phyloP scores from a whole-genome alignment of 441 rosid species.

The Populus hybrid region DNA sequence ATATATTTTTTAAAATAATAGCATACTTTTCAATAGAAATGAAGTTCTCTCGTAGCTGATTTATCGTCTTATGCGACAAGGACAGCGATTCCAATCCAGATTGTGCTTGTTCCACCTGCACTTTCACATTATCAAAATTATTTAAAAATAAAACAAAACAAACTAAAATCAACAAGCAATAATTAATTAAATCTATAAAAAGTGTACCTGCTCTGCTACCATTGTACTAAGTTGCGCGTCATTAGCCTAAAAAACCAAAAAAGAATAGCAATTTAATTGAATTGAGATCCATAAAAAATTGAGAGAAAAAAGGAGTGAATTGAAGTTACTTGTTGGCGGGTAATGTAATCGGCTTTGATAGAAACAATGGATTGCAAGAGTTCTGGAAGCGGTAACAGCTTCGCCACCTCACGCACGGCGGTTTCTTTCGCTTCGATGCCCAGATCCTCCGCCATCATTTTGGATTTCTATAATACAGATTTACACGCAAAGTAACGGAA shows the following conservation, averaged over 20 bases:
- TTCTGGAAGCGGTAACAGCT: conserved; percentile 85
- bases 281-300: background rate
- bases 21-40: conserved; percentile 76
- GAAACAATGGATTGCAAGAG: conserved; percentile 80
- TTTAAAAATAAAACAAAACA: background rate
- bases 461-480: background rate
- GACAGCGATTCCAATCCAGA: conserved; percentile 75
- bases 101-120: conserved; percentile 92
- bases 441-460: conserved; percentile 90
- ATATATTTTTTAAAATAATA: conserved; percentile 7
- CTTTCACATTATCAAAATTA: background rate
- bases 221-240: conserved; percentile 99
- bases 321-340: conserved; percentile 81
- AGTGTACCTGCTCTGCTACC: conserved; percentile 91
- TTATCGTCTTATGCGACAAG: conserved; percentile 69
- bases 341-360: conserved; percentile 87
- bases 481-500: background rate
- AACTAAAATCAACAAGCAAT: background rate
- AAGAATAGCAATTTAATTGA: background rate
- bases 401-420: conserved; percentile 97
- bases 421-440: conserved; percentile 98
- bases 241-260: conserved; percentile 56
- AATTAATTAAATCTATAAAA: background rate
- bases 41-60: conserved; percentile 77
- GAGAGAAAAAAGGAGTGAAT: background rate